Percentiles rank a stretch among this genome's conserved stretches.
Evolutionary conservation across 2,329 filamentous ascomycete species (phyloP).

Genomic region (Penicillium sp.): DNA sequence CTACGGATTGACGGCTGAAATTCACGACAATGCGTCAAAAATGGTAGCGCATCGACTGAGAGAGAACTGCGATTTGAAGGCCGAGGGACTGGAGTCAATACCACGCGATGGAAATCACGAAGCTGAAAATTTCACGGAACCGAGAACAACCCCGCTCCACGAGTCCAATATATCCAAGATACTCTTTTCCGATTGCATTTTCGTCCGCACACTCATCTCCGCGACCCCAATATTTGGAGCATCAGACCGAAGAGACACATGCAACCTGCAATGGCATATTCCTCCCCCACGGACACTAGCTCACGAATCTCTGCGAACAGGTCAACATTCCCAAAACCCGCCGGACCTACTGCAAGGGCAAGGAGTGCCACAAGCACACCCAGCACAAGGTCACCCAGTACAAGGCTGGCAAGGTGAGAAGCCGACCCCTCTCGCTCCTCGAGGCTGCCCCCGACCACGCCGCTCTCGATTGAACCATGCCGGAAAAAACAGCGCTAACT

Average conservation of each 20-base stretch:
- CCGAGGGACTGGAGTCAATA: background rate
- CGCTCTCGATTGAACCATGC: background rate
- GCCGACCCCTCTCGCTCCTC: conserved; percentile 10
- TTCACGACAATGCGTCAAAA: background rate
- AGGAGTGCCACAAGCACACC: conserved; percentile 90
- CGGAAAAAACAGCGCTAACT: conserved; percentile 19
- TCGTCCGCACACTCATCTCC: conserved; percentile 1
- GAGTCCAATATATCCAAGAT: background rate
- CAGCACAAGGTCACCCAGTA: conserved; percentile 95
- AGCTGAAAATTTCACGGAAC: background rate
- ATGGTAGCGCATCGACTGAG: background rate
- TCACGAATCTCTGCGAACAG: conserved; percentile 50
- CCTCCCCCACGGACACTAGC: conserved; percentile 17
- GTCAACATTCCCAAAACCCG: conserved; percentile 99
- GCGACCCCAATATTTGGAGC: conserved; percentile 1
- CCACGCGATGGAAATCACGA: background rate
- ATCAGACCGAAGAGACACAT: background rate
- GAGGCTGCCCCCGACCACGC: background rate
- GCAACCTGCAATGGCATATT: conserved; percentile 6
- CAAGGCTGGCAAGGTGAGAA: conserved; percentile 85
- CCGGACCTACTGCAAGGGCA: conserved; percentile 97
- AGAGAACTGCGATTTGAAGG: background rate
- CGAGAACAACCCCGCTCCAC: background rate
- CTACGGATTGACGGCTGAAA: background rate
- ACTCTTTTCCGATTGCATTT: background rate